A percentile compares a stretch with the other conserved stretches of the same genome.
These are phyloP conservation scores for Fusarium albidum DNA, from an alignment of 2,329 filamentous ascomycete species.

Conservation along the genomic window DNA sequence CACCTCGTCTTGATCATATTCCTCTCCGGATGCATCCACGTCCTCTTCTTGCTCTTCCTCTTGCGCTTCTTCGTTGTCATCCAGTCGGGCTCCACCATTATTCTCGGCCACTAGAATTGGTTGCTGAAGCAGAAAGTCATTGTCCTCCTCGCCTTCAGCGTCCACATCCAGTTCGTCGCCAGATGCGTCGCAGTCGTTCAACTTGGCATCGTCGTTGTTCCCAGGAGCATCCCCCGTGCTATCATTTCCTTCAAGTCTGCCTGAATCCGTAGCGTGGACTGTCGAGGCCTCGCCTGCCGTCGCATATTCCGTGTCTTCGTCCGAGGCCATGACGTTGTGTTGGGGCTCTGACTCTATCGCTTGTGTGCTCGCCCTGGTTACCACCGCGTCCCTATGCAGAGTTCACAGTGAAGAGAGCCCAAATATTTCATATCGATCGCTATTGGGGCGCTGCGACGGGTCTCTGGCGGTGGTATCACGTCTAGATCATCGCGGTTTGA, in stretches of 20 bases:
- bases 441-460: slow-evolving; percentile 32
- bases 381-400: slow-evolving; percentile 37
- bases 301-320: slow-evolving; percentile 57
- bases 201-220: slow-evolving; percentile 47
- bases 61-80: slow-evolving; percentile 46
- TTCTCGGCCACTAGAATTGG: slow-evolving; percentile 39
- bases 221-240: slow-evolving; percentile 4
- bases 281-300: slow-evolving; percentile 42
- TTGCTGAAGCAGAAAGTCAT: slow-evolving; percentile 41
- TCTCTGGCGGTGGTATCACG: slow-evolving; percentile 32
- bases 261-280: slow-evolving; percentile 31
- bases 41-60: slow-evolving; percentile 44
- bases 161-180: slow-evolving; percentile 54
- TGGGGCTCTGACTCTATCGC: slow-evolving; percentile 66
- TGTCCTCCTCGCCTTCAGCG: slow-evolving; percentile 53
- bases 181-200: slow-evolving; percentile 51
- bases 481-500: slow-evolving; percentile 36
- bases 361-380: slow-evolving; percentile 59
- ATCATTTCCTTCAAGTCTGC: not conserved
- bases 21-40: slow-evolving; percentile 40
- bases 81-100: slow-evolving; percentile 42
- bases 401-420: slow-evolving; percentile 19
- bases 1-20: slow-evolving; percentile 59
- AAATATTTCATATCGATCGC: slow-evolving; percentile 44
- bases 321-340: slow-evolving; percentile 61